A percentile compares a stretch with the other conserved stretches of the same genome.
phyloP scores from a whole-genome alignment of 1,284 basidiomycete genomes.

The Microbotryomycetes sp. region DNA sequence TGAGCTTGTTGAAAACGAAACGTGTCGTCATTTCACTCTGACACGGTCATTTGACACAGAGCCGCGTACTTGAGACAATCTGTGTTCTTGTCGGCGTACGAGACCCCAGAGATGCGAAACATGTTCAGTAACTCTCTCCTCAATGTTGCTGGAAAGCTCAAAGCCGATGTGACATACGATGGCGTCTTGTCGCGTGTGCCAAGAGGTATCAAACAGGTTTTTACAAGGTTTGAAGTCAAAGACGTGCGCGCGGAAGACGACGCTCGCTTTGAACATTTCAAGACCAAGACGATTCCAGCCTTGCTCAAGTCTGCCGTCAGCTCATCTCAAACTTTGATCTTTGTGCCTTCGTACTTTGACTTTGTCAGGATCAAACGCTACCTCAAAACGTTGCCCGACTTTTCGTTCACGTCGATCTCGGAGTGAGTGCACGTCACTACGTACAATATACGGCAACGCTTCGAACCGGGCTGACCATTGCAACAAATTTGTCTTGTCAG shows the following conservation, averaged over 20 bases:
- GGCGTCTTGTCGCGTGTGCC: conserved; percentile 61
- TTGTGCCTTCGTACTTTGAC: conserved; percentile 93
- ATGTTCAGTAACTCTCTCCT: conserved; percentile 65
- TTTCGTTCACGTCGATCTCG: conserved; percentile 74
- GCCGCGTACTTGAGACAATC: conserved; percentile 79
- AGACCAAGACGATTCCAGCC: conserved; percentile 70
- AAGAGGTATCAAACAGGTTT: conserved; percentile 72
- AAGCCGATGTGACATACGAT: conserved; percentile 48
- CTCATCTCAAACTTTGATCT: conserved; percentile 76
- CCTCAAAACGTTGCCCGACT: conserved; percentile 63
- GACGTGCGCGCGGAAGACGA: conserved; percentile 76
- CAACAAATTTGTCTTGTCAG: conserved; percentile 51
- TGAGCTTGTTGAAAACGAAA: conserved; percentile 52
- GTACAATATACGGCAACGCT: too few species aligned
- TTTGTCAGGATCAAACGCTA: conserved; percentile 86
- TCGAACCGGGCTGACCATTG: not conserved
- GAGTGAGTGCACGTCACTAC: conserved; percentile 61
- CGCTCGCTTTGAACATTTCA: conserved; percentile 77
- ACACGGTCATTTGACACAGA: conserved; percentile 44
- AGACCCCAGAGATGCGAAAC: conserved; percentile 78
- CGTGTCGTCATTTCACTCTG: not conserved
- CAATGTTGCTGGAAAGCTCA: conserved; percentile 79
- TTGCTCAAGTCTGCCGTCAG: conserved; percentile 86
- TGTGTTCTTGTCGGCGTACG: conserved; percentile 78
- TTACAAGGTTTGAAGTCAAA: conserved; percentile 64